Evolutionary conservation across 345 rosid species (phyloP), one percentile per base, ranked within the genome.

Genomic region (Eucalyptus decipiens): DNA sequence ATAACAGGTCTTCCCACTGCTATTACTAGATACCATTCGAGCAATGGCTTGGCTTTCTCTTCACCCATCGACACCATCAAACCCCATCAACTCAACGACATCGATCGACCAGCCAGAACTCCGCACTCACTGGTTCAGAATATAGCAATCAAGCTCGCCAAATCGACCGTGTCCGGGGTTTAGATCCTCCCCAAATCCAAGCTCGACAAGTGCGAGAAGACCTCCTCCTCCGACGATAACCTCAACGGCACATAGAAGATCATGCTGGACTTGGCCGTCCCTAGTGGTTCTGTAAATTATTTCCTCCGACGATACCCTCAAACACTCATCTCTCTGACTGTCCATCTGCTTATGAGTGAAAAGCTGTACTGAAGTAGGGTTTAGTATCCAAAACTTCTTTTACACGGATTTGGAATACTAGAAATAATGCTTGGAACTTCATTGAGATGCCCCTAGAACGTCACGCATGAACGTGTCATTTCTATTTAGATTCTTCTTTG

Each of bases 141-240:
- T 17, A 51, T 12, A 16, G 88, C 87, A 50, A 34, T 16, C 60
- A 49, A 72, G 14, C 34, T 88, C 40, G 43, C 87, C 87, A 42
- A 49, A 30, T 19, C 34, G 47, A 49, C 8, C 8, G 50, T 51
- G 30, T n/a, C 67, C 24, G 83, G 89, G 43, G 90, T 92, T 60
- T 87, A 95, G 93, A 95, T 95, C 52, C 93, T 95, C 50, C 94
- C 97, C n/a, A 95, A 95, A 91, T 95, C 96, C 40, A 95, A 92
- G 89, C 95, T 95, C 24, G 93, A 94, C 60, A 91, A 91, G 88
- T 95, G 96, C 91, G 94, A 92, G 93, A 94, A 92, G 91, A 87
- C 76, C 43, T 90, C 92, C 11, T 90, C 76, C 43, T 88, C 90
- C 34, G 89, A 88, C 30, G 89, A 85, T 49, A 42, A 85, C 42